A percentile compares a stretch with the other conserved stretches of the same genome.
Evolutionary conservation across 1,284 basidiomycete species (phyloP).

Genomic region (Pterulicium gracile): DNA sequence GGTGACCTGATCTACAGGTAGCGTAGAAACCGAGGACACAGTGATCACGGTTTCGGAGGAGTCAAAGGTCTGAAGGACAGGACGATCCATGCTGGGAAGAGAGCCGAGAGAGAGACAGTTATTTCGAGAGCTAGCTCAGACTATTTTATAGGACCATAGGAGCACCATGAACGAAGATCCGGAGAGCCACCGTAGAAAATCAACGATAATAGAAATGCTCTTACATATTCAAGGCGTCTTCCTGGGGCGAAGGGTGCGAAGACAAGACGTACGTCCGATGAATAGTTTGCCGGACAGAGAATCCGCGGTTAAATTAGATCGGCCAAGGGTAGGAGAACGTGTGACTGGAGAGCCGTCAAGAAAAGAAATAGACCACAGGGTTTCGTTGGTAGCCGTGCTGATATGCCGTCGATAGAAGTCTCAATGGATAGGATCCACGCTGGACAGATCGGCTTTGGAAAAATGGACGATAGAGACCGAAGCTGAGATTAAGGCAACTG

Average conservation of each 20-base stretch:
- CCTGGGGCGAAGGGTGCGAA: neutral
- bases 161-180: neutral
- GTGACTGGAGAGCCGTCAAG: too few relatives aligned
- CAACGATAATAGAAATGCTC: neutral
- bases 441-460: too few relatives aligned
- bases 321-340: too few relatives aligned
- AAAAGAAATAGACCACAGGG: too few relatives aligned
- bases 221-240: constrained; percentile 1
- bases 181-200: neutral
- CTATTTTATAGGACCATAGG: neutral
- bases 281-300: constrained; percentile 1
- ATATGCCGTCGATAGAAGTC: too few relatives aligned
- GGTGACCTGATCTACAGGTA: neutral
- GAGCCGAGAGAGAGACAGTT: neutral
- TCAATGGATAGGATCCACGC: too few relatives aligned
- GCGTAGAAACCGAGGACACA: neutral
- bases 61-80: neutral
- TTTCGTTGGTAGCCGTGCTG: too few relatives aligned
- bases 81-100: neutral
- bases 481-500: too few relatives aligned
- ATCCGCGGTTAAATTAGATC: too few relatives aligned
- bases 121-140: neutral
- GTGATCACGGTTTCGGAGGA: neutral
- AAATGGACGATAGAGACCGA: too few relatives aligned
- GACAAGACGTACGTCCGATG: too few relatives aligned